These are phyloP conservation scores for Ambrosiella xylebori DNA, from an alignment of 2,329 filamentous ascomycete species.

Conservation along the genomic window DNA sequence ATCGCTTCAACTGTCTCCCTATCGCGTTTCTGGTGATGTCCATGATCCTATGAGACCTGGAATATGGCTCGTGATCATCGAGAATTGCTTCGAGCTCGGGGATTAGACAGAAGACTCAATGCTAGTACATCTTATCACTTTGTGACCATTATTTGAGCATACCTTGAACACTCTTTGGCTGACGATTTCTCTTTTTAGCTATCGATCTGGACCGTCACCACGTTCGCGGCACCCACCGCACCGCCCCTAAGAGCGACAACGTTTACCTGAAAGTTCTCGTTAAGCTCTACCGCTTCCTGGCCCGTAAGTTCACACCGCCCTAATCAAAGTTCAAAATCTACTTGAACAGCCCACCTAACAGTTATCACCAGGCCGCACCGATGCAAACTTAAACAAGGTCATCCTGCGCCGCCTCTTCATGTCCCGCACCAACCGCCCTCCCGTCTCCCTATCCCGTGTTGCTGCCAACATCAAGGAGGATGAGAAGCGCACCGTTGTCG, in stretches of 20 bases:
- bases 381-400: constrained; percentile 96
- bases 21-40: neutral
- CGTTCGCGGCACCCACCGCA: constrained; percentile 61
- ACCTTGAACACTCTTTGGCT: constrained; percentile 22
- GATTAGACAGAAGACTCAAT: neutral
- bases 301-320: constrained; percentile 46
- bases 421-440: constrained; percentile 95
- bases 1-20: neutral
- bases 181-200: constrained; percentile 32
- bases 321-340: constrained; percentile 1
- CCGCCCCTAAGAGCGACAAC: constrained; percentile 96
- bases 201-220: constrained; percentile 57
- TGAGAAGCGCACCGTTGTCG: constrained; percentile 74
- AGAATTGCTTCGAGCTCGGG: neutral
- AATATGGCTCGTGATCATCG: constrained; percentile 5
- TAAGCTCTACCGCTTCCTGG: constrained; percentile 95
- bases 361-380: constrained; percentile 64
- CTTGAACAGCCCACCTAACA: neutral
- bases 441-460: constrained; percentile 87
- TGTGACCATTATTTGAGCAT: constrained; percentile 35
- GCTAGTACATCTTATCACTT: constrained; percentile 16
- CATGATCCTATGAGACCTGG: neutral
- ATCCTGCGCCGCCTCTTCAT: constrained; percentile 94
- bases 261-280: constrained; percentile 93
- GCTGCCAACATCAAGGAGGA: constrained; percentile 49